Percentiles rank a stretch among this genome's conserved stretches.
These are phyloP conservation scores for Aspergillus proliferans DNA, from an alignment of 2,329 filamentous ascomycete genomes.

Conservation along the genomic window DNA sequence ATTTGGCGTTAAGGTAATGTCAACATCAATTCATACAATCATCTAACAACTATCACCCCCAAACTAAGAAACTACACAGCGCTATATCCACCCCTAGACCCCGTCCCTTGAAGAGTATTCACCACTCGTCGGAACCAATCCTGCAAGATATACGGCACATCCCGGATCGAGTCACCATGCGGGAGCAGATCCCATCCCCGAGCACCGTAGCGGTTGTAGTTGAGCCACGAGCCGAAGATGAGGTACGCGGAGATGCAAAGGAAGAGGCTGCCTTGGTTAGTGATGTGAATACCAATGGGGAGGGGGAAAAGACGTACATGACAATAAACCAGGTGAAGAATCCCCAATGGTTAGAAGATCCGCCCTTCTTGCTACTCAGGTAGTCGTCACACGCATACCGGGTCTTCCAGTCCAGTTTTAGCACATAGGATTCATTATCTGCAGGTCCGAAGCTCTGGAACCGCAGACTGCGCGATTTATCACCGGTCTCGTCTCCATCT, in stretches of 20 bases:
- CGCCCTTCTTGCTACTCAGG: constrained; percentile 40
- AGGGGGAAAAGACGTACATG: constrained; percentile 58
- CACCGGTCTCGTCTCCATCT: constrained; percentile 5
- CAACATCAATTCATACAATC: too few species aligned
- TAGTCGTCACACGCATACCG: constrained; percentile 73
- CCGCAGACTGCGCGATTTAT: constrained; percentile 55
- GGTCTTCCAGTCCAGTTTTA: constrained; percentile 78
- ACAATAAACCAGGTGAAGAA: constrained; percentile 98
- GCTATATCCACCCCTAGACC: constrained; percentile 85
- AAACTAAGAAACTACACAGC: constrained; percentile 52
- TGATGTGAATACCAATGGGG: constrained; percentile 1
- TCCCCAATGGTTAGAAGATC: constrained; percentile 64
- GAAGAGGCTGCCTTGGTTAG: constrained; percentile 60
- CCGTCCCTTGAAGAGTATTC: constrained; percentile 76
- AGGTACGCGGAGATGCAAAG: constrained; percentile 80
- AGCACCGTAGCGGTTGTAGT: constrained; percentile 94
- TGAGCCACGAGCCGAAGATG: constrained; percentile 97
- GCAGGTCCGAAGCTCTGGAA: constrained; percentile 67
- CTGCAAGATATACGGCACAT: constrained; percentile 84
- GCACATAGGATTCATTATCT: constrained; percentile 53
- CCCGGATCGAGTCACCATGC: constrained; percentile 84
- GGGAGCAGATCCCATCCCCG: constrained; percentile 92
- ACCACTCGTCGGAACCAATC: constrained; percentile 77
- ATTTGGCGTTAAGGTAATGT: too few species aligned
- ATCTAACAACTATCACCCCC: too few species aligned